phyloP scores from a whole-genome alignment of 768 basidiomycete genomes.

The Boletus sp. region DNA sequence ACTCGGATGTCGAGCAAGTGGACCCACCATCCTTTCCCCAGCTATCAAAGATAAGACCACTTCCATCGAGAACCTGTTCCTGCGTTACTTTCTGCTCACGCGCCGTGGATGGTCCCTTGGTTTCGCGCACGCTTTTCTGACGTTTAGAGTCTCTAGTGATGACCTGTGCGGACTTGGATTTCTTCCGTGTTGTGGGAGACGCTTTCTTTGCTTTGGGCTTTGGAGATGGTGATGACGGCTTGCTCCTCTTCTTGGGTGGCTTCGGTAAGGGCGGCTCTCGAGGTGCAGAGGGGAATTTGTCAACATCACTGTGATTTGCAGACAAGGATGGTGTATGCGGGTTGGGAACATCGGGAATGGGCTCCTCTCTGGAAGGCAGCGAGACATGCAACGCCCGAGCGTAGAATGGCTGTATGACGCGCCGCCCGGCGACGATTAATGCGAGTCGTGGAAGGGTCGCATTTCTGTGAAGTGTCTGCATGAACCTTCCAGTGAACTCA shows the following conservation, averaged over 20 bases:
- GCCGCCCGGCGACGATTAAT: constrained; percentile 14
- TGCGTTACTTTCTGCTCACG: background rate
- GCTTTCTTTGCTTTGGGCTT: constrained; percentile 2
- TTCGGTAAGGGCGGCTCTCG: background rate
- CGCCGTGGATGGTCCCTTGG: background rate
- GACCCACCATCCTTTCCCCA: constrained; percentile 30
- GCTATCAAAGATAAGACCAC: constrained; percentile 12
- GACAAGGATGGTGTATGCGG: background rate
- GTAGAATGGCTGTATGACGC: constrained; percentile 15
- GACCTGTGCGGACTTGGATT: constrained; percentile 1
- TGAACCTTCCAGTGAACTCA: background rate
- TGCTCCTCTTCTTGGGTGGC: background rate
- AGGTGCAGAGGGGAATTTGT: background rate
- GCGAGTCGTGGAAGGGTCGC: constrained; percentile 5
- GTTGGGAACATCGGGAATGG: background rate
- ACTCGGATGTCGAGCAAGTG: background rate
- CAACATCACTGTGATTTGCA: background rate
- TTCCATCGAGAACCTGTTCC: background rate
- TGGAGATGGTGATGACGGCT: background rate
- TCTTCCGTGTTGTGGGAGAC: background rate
- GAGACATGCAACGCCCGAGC: constrained; percentile 12
- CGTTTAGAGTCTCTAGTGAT: background rate
- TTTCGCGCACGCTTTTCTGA: constrained; percentile 1
- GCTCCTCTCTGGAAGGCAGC: background rate
- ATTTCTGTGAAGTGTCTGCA: constrained; percentile 10